Conservation (phyloP, 1,139 yeast species). For the Magnusiomyces paraingens region DNA sequence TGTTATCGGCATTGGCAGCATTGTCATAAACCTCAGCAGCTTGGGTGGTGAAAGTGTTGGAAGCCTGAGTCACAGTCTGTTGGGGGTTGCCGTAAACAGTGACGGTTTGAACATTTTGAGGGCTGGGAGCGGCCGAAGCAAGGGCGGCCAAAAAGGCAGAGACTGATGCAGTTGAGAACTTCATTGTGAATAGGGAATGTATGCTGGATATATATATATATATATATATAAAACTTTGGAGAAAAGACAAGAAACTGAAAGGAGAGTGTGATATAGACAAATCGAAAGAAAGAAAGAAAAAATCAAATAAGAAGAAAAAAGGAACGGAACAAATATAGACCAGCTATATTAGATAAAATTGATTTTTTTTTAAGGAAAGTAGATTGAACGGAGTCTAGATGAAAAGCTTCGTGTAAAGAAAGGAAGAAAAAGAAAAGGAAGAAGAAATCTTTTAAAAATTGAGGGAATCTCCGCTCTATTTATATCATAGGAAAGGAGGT, state of each 20-base stretch:
- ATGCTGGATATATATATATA: not conserved
- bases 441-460: not conserved
- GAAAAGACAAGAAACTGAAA: not conserved
- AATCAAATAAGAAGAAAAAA: not conserved
- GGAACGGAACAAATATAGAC: conserved; percentile 1
- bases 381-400: not conserved
- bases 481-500: too few relatives aligned
- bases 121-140: not conserved
- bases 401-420: not conserved
- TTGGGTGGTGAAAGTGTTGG: conserved; percentile 9
- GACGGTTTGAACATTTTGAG: not conserved
- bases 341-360: not conserved
- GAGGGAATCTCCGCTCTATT: too few relatives aligned
- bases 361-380: too few relatives aligned
- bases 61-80: conserved; percentile 5
- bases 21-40: conserved; percentile 5
- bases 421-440: not conserved
- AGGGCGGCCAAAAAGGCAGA: not conserved
- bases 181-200: not conserved
- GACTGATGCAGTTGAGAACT: conserved; percentile 1
- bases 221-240: not conserved
- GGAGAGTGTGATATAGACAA: not conserved
- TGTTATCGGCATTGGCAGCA: conserved; percentile 7
- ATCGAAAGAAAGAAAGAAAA: too few relatives aligned
- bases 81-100: conserved; percentile 7